Evolutionary conservation across 495 filamentous ascomycete species (phyloP), one percentile per base, ranked within the genome.

Genomic region (Glonium stellatum): DNA sequence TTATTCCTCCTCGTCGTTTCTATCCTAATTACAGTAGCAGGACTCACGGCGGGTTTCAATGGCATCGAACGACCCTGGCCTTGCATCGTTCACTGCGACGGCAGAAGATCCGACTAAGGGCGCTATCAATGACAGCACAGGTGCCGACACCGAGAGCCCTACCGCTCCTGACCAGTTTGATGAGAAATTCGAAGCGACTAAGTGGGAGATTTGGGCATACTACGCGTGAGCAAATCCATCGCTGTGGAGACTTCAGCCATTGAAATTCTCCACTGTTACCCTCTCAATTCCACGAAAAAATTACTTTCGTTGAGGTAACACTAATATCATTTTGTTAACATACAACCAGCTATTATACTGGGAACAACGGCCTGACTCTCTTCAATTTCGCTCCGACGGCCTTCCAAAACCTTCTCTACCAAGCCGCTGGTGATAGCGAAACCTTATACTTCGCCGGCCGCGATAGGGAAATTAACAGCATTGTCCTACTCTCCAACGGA

Each of bases 361-460:
- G 84, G 27, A 84, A 86, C 64, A 86, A 86, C 70, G 84, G 84
- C 6, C 68, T 87, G 36, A 79, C 82, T 1, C 73, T 87, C 8
- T 87, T 86, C 77, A 87, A 87, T 65, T 87, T 86, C 64, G 84
- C 80, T 4, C 84, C 84, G 8, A 86, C 84, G 3, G 82, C 81
- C 22, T 84, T 84, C 55, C 84, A 87, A 60, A 85, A 85, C 59
- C 69, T 86, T 22, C 67, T 87, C 4, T 80, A 71, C 42, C 78
- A 84, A 70, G 81, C 81, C 8, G 82, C 80, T 0, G 77, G 77
- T 13, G 71, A 78, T 48, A 70, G 72, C 37, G 77, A 70, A 1
- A 69, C 76, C 3, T 71, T 86, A 22, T 34, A 62, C 0, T 86
- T 86, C 57, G 75, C 75, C 0, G 83, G 82, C 11, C 67, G 66